Conservation (phyloP, 2,329 filamentous ascomycete genomes). For the Penicillium nordicum region DNA sequence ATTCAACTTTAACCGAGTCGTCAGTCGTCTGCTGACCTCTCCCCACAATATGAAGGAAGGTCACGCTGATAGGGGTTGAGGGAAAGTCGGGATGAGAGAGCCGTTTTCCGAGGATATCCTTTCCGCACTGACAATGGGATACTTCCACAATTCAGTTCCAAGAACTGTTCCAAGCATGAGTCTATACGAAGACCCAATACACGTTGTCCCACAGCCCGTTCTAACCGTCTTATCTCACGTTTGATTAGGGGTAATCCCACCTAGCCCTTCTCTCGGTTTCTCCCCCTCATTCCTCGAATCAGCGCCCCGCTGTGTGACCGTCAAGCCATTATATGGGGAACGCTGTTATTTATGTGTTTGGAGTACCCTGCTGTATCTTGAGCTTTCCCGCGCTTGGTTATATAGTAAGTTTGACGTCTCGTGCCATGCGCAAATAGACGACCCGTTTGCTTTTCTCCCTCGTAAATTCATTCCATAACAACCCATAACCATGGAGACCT, state of each 20-base stretch:
- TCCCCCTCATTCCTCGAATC: neutral
- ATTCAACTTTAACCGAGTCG: constrained; percentile 14
- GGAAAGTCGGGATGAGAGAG: neutral
- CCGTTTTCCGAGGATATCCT: neutral
- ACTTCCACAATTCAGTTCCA: neutral
- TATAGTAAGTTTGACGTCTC: neutral
- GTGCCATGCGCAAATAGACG: neutral
- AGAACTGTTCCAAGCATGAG: neutral
- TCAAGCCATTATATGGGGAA: neutral
- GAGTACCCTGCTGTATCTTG: neutral
- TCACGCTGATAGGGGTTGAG: neutral
- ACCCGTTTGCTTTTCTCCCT: neutral
- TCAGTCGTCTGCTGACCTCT: constrained; percentile 9
- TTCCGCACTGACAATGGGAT: neutral
- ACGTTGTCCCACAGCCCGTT: neutral
- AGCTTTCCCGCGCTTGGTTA: neutral
- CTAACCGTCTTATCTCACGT: neutral
- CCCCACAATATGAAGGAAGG: constrained; percentile 4
- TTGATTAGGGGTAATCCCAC: constrained; percentile 2
- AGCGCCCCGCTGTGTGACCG: constrained; percentile 2
- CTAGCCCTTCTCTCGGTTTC: neutral
- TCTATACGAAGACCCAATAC: neutral
- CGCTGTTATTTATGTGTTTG: neutral
- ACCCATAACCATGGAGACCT: constrained; percentile 20
- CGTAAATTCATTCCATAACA: neutral